phyloP scores from a whole-genome alignment of 768 basidiomycete genomes.

The Boletellus sp. region DNA sequence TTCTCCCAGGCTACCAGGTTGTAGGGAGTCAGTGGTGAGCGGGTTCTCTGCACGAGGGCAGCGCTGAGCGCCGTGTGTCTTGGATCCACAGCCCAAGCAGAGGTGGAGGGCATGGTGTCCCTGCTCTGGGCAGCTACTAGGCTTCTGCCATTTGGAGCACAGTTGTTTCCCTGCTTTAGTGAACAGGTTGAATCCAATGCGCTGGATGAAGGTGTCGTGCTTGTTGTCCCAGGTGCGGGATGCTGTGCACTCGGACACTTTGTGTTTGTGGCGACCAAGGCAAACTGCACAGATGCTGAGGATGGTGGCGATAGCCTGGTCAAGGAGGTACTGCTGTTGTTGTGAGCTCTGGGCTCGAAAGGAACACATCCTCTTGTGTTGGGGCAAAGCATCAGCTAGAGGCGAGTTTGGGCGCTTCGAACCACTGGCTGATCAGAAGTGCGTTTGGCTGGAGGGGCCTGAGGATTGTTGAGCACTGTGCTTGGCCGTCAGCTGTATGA shows the following conservation, averaged over 20 bases:
- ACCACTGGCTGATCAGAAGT: neutral
- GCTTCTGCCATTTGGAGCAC: slow-evolving; percentile 7
- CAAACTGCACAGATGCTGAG: slow-evolving; percentile 30
- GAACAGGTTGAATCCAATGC: slow-evolving; percentile 9
- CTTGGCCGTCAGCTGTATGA: neutral
- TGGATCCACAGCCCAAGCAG: slow-evolving; percentile 8
- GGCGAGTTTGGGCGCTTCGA: neutral
- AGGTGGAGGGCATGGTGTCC: slow-evolving; percentile 1
- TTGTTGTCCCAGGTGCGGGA: slow-evolving; percentile 22
- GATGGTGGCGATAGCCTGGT: neutral
- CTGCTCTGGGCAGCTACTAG: neutral
- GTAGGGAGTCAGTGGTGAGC: slow-evolving; percentile 2
- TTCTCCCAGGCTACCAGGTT: slow-evolving; percentile 4
- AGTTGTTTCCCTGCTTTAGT: slow-evolving; percentile 7
- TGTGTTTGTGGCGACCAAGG: slow-evolving; percentile 30
- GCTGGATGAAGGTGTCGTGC: neutral
- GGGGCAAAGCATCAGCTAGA: neutral
- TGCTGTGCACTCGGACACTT: slow-evolving; percentile 16
- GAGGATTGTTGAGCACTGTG: neutral
- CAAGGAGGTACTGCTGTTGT: neutral
- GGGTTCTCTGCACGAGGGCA: slow-evolving; percentile 9
- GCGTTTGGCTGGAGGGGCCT: neutral
- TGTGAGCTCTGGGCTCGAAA: neutral
- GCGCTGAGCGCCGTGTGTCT: neutral
- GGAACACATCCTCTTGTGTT: neutral